Evolutionary conservation across 2,329 filamentous ascomycete species (phyloP).

Genomic region (Diaporthe batatas): DNA sequence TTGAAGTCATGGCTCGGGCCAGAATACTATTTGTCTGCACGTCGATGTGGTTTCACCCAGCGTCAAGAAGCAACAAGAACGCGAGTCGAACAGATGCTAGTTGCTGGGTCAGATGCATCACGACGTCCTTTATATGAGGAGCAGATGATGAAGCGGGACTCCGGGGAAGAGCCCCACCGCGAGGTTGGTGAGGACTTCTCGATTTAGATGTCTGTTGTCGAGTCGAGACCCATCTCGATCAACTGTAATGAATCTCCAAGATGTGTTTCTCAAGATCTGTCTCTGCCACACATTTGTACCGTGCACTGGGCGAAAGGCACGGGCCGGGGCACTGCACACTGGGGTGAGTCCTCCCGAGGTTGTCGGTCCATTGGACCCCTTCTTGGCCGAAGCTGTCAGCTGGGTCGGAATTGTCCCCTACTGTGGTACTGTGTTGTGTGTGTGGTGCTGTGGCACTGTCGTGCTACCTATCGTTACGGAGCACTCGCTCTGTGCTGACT

Average conservation of each 20-base stretch:
- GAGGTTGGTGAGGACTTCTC: background rate
- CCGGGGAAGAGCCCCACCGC: background rate
- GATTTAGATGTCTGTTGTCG: background rate
- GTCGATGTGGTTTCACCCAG: background rate
- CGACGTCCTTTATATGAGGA: background rate
- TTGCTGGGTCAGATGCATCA: background rate
- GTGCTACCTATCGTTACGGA: no score
- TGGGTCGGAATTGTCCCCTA: no score
- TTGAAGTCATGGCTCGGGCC: background rate
- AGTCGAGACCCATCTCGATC: conserved; percentile 27
- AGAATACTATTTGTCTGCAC: background rate
- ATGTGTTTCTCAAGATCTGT: background rate
- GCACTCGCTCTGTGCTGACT: conserved; percentile 35
- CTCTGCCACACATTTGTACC: no score
- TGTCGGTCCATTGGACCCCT: no score
- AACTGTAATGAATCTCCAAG: background rate
- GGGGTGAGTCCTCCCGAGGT: background rate
- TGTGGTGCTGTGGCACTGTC: no score
- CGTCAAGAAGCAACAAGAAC: background rate
- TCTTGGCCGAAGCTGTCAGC: no score
- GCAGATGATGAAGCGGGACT: background rate
- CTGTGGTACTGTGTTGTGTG: no score
- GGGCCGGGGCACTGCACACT: no score
- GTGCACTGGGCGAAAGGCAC: background rate
- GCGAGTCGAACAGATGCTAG: background rate